Conservation (phyloP, 371 early-diverging fungal species). For the Mucor mucedo region DNA sequence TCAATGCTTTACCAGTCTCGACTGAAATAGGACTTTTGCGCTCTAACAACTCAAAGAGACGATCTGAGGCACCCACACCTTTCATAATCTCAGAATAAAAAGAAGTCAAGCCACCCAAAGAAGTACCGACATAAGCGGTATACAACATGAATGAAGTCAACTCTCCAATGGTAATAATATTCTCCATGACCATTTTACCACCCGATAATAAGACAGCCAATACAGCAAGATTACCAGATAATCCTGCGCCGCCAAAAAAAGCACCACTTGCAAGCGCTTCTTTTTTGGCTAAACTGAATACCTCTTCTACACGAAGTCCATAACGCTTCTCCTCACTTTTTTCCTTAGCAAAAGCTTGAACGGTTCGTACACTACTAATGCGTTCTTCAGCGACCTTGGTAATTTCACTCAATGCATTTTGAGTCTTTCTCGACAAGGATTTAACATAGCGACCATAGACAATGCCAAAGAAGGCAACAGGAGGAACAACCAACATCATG, state of each 20-base stretch:
- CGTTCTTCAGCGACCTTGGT: constrained; percentile 81
- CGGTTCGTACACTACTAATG: constrained; percentile 74
- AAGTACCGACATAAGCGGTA: constrained; percentile 80
- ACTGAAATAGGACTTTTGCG: constrained; percentile 56
- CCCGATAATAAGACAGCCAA: constrained; percentile 81
- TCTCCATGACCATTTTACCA: constrained; percentile 73
- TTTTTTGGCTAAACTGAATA: constrained; percentile 65
- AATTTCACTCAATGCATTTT: constrained; percentile 73
- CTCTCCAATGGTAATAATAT: constrained; percentile 77
- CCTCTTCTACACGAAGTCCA: constrained; percentile 53
- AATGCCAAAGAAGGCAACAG: constrained; percentile 73
- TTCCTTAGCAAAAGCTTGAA: constrained; percentile 80
- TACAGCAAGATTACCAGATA: constrained; percentile 77
- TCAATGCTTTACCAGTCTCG: constrained; percentile 47
- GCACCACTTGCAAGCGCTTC: constrained; percentile 76
- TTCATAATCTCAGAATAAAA: constrained; percentile 87
- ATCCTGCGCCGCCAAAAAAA: constrained; percentile 81
- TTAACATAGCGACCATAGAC: constrained; percentile 78
- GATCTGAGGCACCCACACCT: constrained; percentile 78
- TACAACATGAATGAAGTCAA: constrained; percentile 85
- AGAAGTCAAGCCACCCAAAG: constrained; percentile 75
- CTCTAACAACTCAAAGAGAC: constrained; percentile 74
- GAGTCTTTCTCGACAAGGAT: constrained; percentile 66
- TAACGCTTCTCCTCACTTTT: constrained; percentile 62
- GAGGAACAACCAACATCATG: constrained; percentile 82